Evolutionary conservation across 176 grass and related monocot genomes (phyloP), one percentile per base, ranked within the genome.

Genomic region (Oryza nivara): DNA sequence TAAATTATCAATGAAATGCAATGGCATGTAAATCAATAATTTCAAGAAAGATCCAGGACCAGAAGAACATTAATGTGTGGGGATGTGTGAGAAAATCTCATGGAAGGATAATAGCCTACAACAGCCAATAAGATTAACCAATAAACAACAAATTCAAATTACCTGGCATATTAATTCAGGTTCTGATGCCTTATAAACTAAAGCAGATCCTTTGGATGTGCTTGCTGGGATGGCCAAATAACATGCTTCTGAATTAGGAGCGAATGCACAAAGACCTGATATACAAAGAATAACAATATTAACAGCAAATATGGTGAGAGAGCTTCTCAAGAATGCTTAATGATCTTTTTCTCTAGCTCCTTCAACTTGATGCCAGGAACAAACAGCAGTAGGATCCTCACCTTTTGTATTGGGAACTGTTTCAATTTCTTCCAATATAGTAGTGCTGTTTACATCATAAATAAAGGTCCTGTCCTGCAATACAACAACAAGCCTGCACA

Each of bases 161-260:
- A 98, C 96, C 96, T 95, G 93, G 63, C 96, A 95, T 76, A 93
- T 85, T 88, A 94, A 95, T 93, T 95, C 93, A 67, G 94, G 93
- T 60, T 95, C 83, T 70, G 92, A 86, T 90, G 96, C 82, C 78
- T 95, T 95, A 81, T 95, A 98, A 44, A 95, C 89, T 89, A 94
- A 92, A 84, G 91, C 89, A 10, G 89, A 98, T 67, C 96, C 96
- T 85, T 92, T 93, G 8, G 87, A 93, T 80, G 77, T 98, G 85
- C 96, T 95, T 83, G 93, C 93, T 63, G 96, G 96, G 28, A 98
- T 82, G 72, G 93, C 93, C 61, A 98, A 87, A 90, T 94, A 95
- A 45, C 89, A 92, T 32, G 79, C 90, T 80, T 94, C 91, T 79
- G 93, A 98, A 82, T 88, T 90, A 81, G 93, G 89, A 78, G 91